A percentile compares a stretch with the other conserved stretches of the same genome.
These are phyloP conservation scores for Populus pruinosa DNA, from an alignment of 345 rosid species.

Conservation along the genomic window DNA sequence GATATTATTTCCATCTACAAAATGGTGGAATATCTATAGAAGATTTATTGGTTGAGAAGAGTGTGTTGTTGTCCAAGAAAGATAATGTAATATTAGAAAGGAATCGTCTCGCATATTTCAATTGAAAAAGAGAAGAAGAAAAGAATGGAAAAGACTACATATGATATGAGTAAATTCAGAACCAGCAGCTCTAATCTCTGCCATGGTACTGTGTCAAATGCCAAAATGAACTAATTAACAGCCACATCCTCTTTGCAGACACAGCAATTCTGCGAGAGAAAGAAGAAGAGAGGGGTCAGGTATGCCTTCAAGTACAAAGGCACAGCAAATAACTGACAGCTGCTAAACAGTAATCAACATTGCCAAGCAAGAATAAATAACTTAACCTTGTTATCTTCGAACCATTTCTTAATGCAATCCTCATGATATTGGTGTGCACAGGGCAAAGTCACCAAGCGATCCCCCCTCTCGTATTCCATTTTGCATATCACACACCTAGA, in stretches of 20 bases:
- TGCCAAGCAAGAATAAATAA: background rate
- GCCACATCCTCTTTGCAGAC: background rate
- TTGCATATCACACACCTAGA: slow-evolving; percentile 13
- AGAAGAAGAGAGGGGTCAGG: background rate
- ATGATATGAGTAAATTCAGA: background rate
- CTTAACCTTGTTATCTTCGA: background rate
- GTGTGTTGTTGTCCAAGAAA: background rate
- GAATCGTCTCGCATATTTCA: background rate
- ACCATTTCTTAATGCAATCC: slow-evolving; percentile 8
- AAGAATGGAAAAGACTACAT: too few relatives aligned
- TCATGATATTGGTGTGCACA: slow-evolving; percentile 14
- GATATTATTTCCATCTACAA: background rate
- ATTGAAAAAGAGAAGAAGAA: too few relatives aligned
- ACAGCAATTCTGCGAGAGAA: background rate
- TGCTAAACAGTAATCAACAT: background rate
- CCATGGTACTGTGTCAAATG: background rate
- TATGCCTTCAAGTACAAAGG: background rate
- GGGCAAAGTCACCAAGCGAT: slow-evolving; percentile 5
- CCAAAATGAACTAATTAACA: background rate
- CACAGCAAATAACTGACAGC: background rate
- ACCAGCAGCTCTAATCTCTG: background rate
- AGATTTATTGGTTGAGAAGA: background rate
- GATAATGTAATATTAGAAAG: background rate
- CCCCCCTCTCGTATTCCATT: slow-evolving; percentile 6
- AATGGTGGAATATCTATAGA: too few relatives aligned